These are phyloP conservation scores for Dryadomyces quercivorus DNA, from an alignment of 2,329 filamentous ascomycete species.

Conservation along the genomic window DNA sequence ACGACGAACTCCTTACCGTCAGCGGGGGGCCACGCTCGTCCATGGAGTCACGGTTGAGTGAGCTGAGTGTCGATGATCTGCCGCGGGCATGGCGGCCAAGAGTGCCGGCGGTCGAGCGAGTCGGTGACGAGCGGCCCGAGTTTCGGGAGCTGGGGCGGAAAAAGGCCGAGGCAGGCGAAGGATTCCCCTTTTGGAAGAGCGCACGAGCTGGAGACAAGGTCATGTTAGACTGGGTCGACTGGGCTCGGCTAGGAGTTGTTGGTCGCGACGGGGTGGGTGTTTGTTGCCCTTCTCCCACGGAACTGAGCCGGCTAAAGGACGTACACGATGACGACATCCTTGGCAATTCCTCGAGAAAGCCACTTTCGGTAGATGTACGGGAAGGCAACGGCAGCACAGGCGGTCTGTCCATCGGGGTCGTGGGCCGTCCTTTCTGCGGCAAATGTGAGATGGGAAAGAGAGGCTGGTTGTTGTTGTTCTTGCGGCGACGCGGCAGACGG, in stretches of 20 bases:
- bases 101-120: slow-evolving; percentile 19
- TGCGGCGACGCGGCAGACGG: slow-evolving; percentile 59
- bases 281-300: slow-evolving; percentile 8
- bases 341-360: background rate
- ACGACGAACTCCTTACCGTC: slow-evolving; percentile 66
- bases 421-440: slow-evolving; percentile 28
- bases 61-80: slow-evolving; percentile 84
- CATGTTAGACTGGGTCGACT: slow-evolving; percentile 17
- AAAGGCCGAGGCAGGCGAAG: slow-evolving; percentile 36
- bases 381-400: background rate
- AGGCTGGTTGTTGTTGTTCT: slow-evolving; percentile 34
- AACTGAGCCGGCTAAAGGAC: background rate
- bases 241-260: slow-evolving; percentile 14
- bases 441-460: slow-evolving; percentile 79
- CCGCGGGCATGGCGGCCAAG: slow-evolving; percentile 50
- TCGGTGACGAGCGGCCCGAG: slow-evolving; percentile 56
- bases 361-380: slow-evolving; percentile 3
- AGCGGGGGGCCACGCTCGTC: slow-evolving; percentile 58
- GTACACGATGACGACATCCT: background rate
- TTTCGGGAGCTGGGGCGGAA: slow-evolving; percentile 35
- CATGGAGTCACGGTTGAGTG: slow-evolving; percentile 58
- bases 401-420: slow-evolving; percentile 2
- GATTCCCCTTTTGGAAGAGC: slow-evolving; percentile 20
- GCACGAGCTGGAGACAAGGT: slow-evolving; percentile 22
- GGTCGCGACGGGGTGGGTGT: slow-evolving; percentile 21